Percentiles rank a stretch among this genome's conserved stretches.
Evolutionary conservation across 2,329 filamentous ascomycete species (phyloP).

Genomic region (Sphaerulina musiva): DNA sequence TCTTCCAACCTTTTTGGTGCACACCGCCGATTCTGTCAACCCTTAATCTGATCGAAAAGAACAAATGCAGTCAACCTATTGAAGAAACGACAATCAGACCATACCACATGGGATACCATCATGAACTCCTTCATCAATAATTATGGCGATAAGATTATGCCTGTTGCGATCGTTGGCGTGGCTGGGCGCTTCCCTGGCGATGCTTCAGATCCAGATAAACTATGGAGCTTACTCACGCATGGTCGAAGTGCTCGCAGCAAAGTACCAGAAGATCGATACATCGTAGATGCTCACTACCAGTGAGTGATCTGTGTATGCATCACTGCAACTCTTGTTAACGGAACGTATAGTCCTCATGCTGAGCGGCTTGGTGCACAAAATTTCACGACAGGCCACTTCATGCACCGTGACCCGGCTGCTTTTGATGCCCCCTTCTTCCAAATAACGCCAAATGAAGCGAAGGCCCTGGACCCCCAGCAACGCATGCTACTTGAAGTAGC

Average conservation of each 20-base stretch:
- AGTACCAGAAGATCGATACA: slow-evolving; percentile 1
- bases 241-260: background rate
- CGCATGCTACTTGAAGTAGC: slow-evolving; percentile 17
- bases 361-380: background rate
- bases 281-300: slow-evolving; percentile 8
- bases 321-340: background rate
- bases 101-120: background rate
- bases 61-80: background rate
- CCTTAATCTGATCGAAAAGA: background rate
- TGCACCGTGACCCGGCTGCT: background rate
- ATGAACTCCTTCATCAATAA: background rate
- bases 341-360: background rate
- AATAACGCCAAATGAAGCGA: slow-evolving; percentile 3
- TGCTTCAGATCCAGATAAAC: background rate
- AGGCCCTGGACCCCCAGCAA: slow-evolving; percentile 22
- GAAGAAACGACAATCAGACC: background rate
- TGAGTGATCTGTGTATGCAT: background rate
- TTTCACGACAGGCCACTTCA: background rate
- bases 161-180: slow-evolving; percentile 43
- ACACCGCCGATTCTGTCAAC: background rate
- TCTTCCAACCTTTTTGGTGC: background rate
- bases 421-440: slow-evolving; percentile 5
- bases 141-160: slow-evolving; percentile 9
- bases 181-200: slow-evolving; percentile 34
- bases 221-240: slow-evolving; percentile 13